A percentile compares a stretch with the other conserved stretches of the same genome.
These are phyloP conservation scores for Tylopilus felleus DNA, from an alignment of 768 basidiomycete genomes.

Conservation along the genomic window DNA sequence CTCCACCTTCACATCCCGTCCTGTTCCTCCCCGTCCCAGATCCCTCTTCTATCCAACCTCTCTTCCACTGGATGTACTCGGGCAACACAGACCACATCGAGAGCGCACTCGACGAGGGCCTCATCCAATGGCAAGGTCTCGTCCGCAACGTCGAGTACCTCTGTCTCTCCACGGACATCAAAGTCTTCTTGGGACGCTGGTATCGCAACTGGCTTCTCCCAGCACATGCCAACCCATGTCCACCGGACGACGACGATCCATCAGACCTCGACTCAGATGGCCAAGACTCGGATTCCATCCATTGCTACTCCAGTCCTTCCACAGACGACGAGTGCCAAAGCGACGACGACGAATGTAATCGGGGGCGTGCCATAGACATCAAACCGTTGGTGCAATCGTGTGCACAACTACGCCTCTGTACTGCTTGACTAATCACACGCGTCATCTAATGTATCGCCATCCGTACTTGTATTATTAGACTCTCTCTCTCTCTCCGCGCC, in stretches of 20 bases:
- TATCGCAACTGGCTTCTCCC: conserved; percentile 61
- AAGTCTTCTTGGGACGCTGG: conserved; percentile 73
- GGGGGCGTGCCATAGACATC: conserved; percentile 40
- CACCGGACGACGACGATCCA: conserved; percentile 36
- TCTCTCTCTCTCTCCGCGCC: not conserved
- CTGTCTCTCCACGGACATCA: conserved; percentile 70
- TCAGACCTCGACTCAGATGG: conserved; percentile 31
- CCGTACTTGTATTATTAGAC: not conserved
- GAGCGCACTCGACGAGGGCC: conserved; percentile 58
- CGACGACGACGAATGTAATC: conserved; percentile 39
- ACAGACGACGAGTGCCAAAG: conserved; percentile 37
- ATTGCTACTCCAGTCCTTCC: conserved; percentile 32
- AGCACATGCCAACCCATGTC: conserved; percentile 12
- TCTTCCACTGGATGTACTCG: conserved; percentile 83
- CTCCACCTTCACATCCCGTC: conserved; percentile 57
- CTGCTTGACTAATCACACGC: not conserved
- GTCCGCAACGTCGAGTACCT: conserved; percentile 90
- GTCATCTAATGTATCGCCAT: not conserved
- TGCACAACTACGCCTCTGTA: conserved; percentile 23
- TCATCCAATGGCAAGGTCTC: conserved; percentile 80
- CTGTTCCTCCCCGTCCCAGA: conserved; percentile 76
- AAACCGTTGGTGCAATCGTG: conserved; percentile 37
- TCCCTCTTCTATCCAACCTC: conserved; percentile 63
- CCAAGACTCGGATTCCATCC: conserved; percentile 22
- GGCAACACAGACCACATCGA: conserved; percentile 65